Evolutionary conservation across 2,329 filamentous ascomycete species (phyloP).

Genomic region (Ascochyta koolunga): DNA sequence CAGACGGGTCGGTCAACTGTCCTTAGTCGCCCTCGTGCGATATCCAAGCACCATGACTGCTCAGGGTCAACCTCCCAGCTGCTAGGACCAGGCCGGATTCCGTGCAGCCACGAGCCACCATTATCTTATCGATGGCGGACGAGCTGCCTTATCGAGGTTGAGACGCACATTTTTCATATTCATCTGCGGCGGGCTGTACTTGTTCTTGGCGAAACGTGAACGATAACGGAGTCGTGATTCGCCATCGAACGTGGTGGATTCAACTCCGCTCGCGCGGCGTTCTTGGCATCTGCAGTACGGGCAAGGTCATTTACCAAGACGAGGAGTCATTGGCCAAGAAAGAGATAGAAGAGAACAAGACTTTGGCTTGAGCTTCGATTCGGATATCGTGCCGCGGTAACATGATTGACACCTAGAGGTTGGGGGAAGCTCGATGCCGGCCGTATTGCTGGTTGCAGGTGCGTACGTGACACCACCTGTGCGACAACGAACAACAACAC

Average conservation of each 20-base stretch:
- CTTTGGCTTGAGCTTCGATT: constrained; percentile 11
- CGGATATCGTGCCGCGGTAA: constrained; percentile 7
- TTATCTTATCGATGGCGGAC: constrained; percentile 22
- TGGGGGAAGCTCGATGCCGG: neutral
- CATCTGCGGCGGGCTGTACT: constrained; percentile 10
- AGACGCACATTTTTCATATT: constrained; percentile 21
- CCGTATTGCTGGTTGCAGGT: neutral
- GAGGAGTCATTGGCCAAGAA: neutral
- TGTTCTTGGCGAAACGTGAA: constrained; percentile 34
- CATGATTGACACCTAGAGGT: neutral
- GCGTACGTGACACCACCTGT: neutral
- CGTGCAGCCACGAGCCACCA: constrained; percentile 25
- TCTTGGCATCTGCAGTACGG: constrained; percentile 23
- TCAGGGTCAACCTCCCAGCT: constrained; percentile 28
- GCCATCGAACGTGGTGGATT: constrained; percentile 8
- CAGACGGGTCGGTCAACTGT: constrained; percentile 13
- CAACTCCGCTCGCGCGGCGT: constrained; percentile 6
- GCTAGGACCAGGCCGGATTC: constrained; percentile 26
- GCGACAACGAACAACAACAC: neutral
- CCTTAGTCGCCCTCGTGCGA: constrained; percentile 36
- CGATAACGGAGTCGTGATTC: constrained; percentile 22
- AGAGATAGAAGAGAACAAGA: neutral
- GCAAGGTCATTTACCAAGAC: constrained; percentile 4
- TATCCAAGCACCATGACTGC: constrained; percentile 38
- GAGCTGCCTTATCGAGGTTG: constrained; percentile 36